These are phyloP conservation scores for Paramecium biaurelia DNA, from an alignment of 73 alveolate species.

Conservation along the genomic window DNA sequence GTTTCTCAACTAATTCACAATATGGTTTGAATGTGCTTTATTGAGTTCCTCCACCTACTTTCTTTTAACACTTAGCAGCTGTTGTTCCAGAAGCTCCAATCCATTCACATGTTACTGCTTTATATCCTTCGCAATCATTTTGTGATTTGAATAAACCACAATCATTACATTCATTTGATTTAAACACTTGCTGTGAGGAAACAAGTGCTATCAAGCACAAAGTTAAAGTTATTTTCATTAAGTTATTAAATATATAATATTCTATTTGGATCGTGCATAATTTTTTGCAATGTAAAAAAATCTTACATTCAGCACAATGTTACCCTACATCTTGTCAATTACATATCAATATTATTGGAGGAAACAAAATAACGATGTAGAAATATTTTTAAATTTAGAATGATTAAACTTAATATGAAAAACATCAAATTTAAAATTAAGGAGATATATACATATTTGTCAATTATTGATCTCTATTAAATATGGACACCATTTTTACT, in stretches of 20 bases:
- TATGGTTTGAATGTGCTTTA: not conserved
- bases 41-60: not conserved
- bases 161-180: not conserved
- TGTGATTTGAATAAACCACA: not conserved
- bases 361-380: no score
- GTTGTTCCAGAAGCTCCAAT: not conserved
- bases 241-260: not conserved
- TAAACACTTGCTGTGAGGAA: not conserved
- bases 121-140: not conserved
- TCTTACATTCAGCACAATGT: no score
- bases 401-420: no score
- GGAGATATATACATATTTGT: no score
- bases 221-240: not conserved
- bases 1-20: not conserved
- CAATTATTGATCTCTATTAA: no score
- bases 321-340: no score
- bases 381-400: no score
- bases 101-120: not conserved
- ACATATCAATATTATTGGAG: no score
- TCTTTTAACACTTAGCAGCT: not conserved
- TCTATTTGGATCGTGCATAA: no score
- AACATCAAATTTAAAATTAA: no score
- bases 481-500: no score
- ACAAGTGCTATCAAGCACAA: not conserved
- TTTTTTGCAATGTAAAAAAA: no score